Evolutionary conservation across 2,329 filamentous ascomycete species (phyloP).

Genomic region (Fusarium scirpi): DNA sequence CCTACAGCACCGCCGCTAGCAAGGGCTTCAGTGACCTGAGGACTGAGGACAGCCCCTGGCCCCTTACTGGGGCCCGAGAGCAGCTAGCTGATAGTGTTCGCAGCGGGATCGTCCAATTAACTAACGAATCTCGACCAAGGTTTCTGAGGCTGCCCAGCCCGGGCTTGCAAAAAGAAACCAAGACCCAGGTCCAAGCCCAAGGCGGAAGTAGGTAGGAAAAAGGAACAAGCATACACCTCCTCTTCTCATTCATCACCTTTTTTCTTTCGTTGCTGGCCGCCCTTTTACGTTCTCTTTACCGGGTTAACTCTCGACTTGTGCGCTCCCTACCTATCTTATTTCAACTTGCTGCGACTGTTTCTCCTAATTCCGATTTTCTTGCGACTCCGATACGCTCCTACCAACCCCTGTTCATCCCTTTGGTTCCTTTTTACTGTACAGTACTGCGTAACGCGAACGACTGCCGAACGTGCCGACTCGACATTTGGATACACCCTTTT

Average conservation of each 20-base stretch:
- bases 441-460: constrained; percentile 45
- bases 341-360: constrained; percentile 25
- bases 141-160: constrained; percentile 21
- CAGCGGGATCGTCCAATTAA: constrained; percentile 28
- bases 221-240: constrained; percentile 39
- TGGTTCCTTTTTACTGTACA: constrained; percentile 38
- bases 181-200: constrained; percentile 21
- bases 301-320: constrained; percentile 18
- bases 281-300: constrained; percentile 34
- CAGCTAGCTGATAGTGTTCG: constrained; percentile 13
- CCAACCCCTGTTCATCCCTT: constrained; percentile 38
- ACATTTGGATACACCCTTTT: constrained; percentile 34
- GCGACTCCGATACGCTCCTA: constrained; percentile 24
- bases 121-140: constrained; percentile 31
- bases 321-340: constrained; percentile 30
- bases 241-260: constrained; percentile 40
- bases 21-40: constrained; percentile 32
- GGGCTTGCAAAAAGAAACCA: constrained; percentile 29
- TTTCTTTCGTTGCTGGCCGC: constrained; percentile 38
- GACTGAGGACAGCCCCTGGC: constrained; percentile 38
- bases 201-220: constrained; percentile 39
- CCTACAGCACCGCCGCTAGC: constrained; percentile 29
- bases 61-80: constrained; percentile 31
- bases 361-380: constrained; percentile 25
- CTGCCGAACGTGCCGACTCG: constrained; percentile 44